Base-by-base conservation (phyloP, 2,329 filamentous ascomycete genomes). In the Pyrenophora graminea region DNA sequence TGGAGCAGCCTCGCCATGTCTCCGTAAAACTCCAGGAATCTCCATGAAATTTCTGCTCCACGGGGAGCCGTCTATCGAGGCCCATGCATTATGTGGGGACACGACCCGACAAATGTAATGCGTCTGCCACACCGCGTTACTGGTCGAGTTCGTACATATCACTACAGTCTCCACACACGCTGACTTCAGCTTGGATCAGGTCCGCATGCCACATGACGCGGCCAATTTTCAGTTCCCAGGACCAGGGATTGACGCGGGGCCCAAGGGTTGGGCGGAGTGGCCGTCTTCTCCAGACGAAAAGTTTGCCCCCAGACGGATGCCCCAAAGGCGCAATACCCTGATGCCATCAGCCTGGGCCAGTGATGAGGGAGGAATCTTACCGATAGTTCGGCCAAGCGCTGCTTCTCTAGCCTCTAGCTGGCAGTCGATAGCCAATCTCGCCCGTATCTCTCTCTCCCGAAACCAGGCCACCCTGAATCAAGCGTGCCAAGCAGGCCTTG, bases 341-440 rank as follows among this genome's bases (percentile, higher is more conserved):
- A 8, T 4, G 31, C 30, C 6, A 19, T 15, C 46, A 38, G 32
- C 18, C 42, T 15, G 36, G 21, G 12, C 25, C 10, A 23, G 47
- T 41, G 55, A 58, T 46, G 13, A 36, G 7, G 30, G 5, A 19
- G 39, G 45, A 65, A 64, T 61, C 54, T 48, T 62, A 42, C 63
- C 63, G 63, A 56, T 50, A 66, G 55, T 63, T 56, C 56, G 51
- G 55, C 63, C 63, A 59, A 52, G 56, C 45, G 51, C 48, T 37
- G 19, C 25, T 15, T 38, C 17, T 36, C 46, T 32, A 18, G 43
- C 33, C 36, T 36, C 33, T 45, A 38, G 46, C 55, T 48, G 34
- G 19, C 10, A 30, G 27, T 30, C 27, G 2, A 36, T 42, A 39
- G 39, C 48, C 52, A 45, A 50, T 46, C 21, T 31, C 13, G 18